phyloP scores from a whole-genome alignment of 2,329 filamentous ascomycete species.

The Fonsecaea nubica region DNA sequence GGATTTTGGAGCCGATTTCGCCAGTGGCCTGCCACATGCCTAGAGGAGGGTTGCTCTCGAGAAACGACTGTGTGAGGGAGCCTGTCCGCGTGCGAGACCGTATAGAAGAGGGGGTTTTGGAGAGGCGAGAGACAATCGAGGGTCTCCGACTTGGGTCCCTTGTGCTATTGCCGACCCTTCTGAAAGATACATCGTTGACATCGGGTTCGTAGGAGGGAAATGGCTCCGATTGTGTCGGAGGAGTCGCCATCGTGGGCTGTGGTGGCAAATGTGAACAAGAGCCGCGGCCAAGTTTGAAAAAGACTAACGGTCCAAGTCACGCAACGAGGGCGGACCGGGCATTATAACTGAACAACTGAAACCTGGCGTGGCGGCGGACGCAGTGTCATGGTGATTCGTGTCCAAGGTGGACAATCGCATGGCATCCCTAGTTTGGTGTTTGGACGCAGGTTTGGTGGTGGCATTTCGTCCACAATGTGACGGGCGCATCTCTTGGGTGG shows the following conservation, averaged over 20 bases:
- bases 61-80: constrained; percentile 39
- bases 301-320: not conserved
- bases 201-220: constrained; percentile 25
- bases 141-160: constrained; percentile 16
- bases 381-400: not conserved
- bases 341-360: constrained; percentile 1
- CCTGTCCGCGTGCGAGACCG: constrained; percentile 32
- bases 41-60: constrained; percentile 44
- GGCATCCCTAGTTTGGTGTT: not conserved
- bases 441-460: not conserved
- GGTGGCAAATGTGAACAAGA: not conserved
- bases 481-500: constrained; percentile 4
- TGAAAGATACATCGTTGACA: constrained; percentile 7
- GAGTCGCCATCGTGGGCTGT: not conserved
- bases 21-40: constrained; percentile 47
- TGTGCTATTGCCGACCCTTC: constrained; percentile 5
- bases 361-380: not conserved
- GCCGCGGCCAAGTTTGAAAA: not conserved
- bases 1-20: constrained; percentile 43
- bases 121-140: constrained; percentile 24
- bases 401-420: not conserved
- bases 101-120: constrained; percentile 15
- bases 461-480: not conserved
- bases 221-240: constrained; percentile 20
- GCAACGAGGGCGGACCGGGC: not conserved